A percentile compares a stretch with the other conserved stretches of the same genome.
These are phyloP conservation scores for Solanum verrucosum DNA, from an alignment of 257 asterid genomes.

Conservation along the genomic window DNA sequence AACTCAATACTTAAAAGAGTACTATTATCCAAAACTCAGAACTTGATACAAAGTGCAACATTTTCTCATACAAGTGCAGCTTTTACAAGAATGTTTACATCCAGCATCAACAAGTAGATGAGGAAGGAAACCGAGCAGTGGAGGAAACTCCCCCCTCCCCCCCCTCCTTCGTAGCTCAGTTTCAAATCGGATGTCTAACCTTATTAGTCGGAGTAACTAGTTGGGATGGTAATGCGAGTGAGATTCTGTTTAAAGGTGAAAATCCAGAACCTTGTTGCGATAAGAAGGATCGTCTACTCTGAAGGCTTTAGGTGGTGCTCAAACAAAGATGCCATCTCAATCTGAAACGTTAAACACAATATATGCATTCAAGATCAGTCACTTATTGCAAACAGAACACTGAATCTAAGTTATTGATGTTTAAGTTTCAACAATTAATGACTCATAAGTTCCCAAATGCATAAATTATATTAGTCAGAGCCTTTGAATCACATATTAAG, in stretches of 20 bases:
- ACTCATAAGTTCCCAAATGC: too few species aligned
- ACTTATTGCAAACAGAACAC: neutral
- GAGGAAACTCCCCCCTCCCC: neutral
- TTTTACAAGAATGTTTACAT: neutral
- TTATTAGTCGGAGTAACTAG: neutral
- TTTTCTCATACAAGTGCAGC: neutral
- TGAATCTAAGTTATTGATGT: neutral
- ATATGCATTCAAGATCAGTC: neutral
- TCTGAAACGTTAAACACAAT: constrained; percentile 34
- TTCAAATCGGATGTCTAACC: neutral
- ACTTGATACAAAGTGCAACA: neutral
- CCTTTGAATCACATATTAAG: neutral
- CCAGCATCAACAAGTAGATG: neutral
- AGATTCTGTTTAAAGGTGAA: neutral
- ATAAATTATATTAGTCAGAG: neutral
- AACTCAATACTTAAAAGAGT: neutral
- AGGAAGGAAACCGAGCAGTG: neutral
- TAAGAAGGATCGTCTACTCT: neutral
- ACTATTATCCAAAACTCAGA: neutral
- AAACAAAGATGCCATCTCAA: constrained; percentile 89
- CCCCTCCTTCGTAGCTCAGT: neutral
- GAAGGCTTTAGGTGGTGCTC: constrained; percentile 76
- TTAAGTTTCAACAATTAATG: neutral
- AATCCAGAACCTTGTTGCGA: neutral
- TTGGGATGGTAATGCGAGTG: neutral